phyloP scores from a whole-genome alignment of 129 eudicot genomes.

The Scalesia atractyloides region DNA sequence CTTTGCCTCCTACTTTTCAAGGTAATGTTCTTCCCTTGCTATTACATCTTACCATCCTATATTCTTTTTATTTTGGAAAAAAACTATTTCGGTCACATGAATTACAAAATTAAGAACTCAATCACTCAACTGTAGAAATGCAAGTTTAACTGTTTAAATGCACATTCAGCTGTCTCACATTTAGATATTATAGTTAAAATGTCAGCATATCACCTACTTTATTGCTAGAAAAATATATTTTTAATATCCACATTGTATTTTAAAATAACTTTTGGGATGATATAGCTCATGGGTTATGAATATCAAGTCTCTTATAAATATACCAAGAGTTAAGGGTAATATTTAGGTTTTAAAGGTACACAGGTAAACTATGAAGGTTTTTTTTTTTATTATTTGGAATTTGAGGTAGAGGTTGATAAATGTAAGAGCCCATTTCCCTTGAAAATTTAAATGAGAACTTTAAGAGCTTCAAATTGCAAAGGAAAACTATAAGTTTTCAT shows the following conservation, averaged over 20 bases:
- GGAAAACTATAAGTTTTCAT: no score
- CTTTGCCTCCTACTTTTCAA: slow-evolving; percentile 86
- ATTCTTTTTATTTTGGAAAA: neutral
- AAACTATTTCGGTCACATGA: neutral
- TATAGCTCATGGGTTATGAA: neutral
- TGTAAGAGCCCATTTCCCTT: no score
- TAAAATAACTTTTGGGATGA: neutral
- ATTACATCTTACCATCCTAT: neutral
- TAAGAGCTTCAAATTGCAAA: no score
- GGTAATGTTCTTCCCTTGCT: slow-evolving; percentile 40
- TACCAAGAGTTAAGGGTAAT: neutral
- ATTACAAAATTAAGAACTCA: neutral
- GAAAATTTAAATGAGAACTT: no score
- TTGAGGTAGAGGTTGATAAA: no score
- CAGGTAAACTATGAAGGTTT: no score
- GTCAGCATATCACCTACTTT: neutral
- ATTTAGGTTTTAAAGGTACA: no score
- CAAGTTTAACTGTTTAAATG: neutral
- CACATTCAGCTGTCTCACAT: slow-evolving; percentile 12
- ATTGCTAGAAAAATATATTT: neutral
- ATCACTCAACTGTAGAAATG: neutral
- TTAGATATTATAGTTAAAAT: neutral
- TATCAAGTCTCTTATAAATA: neutral
- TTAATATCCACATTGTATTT: neutral
- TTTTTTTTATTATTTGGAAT: no score